Base-by-base conservation (phyloP, 495 filamentous ascomycete genomes). In the Penicillium samsonianum region DNA sequence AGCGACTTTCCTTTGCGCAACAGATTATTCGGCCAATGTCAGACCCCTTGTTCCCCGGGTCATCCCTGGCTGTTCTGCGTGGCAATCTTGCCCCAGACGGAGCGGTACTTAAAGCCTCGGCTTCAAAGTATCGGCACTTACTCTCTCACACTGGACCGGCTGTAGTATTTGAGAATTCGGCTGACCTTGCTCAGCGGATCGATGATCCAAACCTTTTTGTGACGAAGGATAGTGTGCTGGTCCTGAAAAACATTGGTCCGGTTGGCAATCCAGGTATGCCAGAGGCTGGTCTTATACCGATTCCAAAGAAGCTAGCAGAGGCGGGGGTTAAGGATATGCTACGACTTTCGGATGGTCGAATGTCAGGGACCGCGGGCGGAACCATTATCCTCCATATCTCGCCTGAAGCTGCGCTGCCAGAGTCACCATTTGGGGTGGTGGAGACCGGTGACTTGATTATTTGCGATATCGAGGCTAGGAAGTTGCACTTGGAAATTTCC, bases 221-320 rank as follows among this genome's bases (percentile, higher is more conserved):
- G 5, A 73, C 72, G 0, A 62, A 67, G 5, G 70, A 83, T 44
- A 81, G 79, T 38, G 82, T 89, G 5, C 65, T 89, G 5, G 74
- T 89, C 16, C 71, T 88, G 30, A 80, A 83, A 59, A 73, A 78
- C 23, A 86, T 87, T 52, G 86, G 86, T 0, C 84, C 85, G 4
- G 76, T 87, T 1, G 86, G 86, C 0, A 83, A 84, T 57, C 85
- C 84, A 0, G 86, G 86, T 0, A 89, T 88, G 86, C 86, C 86
- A 5, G 86, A 89, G 68, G 84, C 84, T 40, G 84, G 84, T 9
- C 61, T 87, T 5, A 78, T 88, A 11, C 86, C 85, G 2, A 87
- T 88, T 12, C 85, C 86, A 28, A 76, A 82, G 31, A 87, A 86
- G 55, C 73, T 89, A 7, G 84, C 79, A 0, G 72, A 68, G 2